phyloP scores from a whole-genome alignment of 768 basidiomycete species.

The Hericium erinaceus region DNA sequence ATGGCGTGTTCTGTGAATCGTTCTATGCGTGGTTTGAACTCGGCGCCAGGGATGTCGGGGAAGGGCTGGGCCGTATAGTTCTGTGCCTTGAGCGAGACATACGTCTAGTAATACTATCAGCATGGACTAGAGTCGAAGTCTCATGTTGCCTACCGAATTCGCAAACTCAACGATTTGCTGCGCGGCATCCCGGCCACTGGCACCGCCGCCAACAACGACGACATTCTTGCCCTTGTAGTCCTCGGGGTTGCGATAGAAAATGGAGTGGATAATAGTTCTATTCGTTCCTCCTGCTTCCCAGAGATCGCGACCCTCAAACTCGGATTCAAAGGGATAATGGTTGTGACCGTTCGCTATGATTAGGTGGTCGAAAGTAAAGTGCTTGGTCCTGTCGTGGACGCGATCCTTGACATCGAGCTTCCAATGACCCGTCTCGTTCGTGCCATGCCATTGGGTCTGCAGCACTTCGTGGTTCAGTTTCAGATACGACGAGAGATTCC shows the following conservation, averaged over 20 bases:
- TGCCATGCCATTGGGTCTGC: constrained; percentile 35
- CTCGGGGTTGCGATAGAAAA: constrained; percentile 42
- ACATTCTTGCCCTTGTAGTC: constrained; percentile 33
- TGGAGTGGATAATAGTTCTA: constrained; percentile 40
- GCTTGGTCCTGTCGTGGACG: constrained; percentile 13
- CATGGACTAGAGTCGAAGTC: constrained; percentile 13
- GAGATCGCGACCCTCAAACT: constrained; percentile 37
- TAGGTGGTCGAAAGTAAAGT: constrained; percentile 39
- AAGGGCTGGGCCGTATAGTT: constrained; percentile 8
- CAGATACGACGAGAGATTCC: constrained; percentile 28
- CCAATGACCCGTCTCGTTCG: constrained; percentile 32
- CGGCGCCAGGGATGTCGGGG: constrained; percentile 2
- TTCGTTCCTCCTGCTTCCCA: constrained; percentile 31
- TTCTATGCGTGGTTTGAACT: constrained; percentile 34
- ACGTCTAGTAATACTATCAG: constrained; percentile 21
- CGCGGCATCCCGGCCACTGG: constrained; percentile 38
- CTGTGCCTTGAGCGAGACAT: constrained; percentile 24
- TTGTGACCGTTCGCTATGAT: constrained; percentile 49
- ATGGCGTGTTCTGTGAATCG: constrained; percentile 36
- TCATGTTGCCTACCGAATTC: constrained; percentile 32
- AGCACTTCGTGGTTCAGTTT: constrained; percentile 33
- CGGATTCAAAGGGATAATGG: constrained; percentile 37
- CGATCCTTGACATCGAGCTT: constrained; percentile 26
- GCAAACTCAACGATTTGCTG: constrained; percentile 32
- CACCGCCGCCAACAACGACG: constrained; percentile 40